Evolutionary conservation across 768 basidiomycete species (phyloP), one percentile per base, ranked within the genome.

Genomic region (Plicaturopsis crispa): DNA sequence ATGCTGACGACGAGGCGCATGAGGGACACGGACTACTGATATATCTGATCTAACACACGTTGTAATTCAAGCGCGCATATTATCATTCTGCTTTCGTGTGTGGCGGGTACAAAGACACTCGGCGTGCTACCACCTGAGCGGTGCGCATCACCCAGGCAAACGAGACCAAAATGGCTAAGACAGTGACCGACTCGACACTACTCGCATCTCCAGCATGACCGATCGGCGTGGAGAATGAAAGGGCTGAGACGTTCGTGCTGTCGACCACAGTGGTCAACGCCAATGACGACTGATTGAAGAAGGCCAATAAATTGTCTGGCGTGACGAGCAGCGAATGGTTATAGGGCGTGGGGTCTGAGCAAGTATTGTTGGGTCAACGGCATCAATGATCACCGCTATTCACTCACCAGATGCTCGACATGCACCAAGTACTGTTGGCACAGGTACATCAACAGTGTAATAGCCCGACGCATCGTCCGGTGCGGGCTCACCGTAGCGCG

Each of bases 401-500:
- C n/a, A 35, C 55, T 24, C 26, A 62, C 58, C 40, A 24, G 50
- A 46, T 14, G 28, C 12, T 24, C 53, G 44, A 42, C 62, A 63
- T 4, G 55, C 54, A 52, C 60, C 55, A 39, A 66, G 61, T 16
- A 55, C 56, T 1, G 42, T 20, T 4, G 67, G 58, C 16, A 51
- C 39, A 4, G 44, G 38, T 19, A 63, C 38, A 8, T 38, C 20
- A 23, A 66, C 49, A 1, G 41, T 41, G 16, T 51, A 47, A 36
- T 46, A 37, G 7, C 47, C 44, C 14, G 33, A n/a, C 18, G 44
- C 33, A 24, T 33, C 33, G 16, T 33, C 42, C 8, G 37, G 26
- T 11, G 37, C 31, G 26, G 61, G 64, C 31, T 44, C 39, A 18
- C 61, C 62, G 42, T 73, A 73, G 11, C 70, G 64, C 13, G 59